These are phyloP conservation scores for Karstenula rhodostoma DNA, from an alignment of 2,329 filamentous ascomycete genomes.

Conservation along the genomic window DNA sequence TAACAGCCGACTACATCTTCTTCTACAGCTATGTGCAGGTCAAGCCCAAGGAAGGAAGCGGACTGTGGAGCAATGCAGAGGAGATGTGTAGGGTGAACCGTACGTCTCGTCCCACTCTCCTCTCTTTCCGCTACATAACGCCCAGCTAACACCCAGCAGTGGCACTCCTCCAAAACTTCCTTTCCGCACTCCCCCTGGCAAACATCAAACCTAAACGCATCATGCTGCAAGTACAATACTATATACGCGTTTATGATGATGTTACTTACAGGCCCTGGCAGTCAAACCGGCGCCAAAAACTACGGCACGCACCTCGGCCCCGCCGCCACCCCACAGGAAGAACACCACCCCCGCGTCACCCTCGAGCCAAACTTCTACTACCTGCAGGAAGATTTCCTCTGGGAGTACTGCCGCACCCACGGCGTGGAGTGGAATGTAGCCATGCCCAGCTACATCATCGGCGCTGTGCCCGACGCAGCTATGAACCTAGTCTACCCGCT, in stretches of 20 bases:
- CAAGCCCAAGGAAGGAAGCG: constrained; percentile 54
- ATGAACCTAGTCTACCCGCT: constrained; percentile 61
- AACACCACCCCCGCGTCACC: constrained; percentile 54
- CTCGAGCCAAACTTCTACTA: constrained; percentile 65
- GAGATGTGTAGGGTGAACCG: constrained; percentile 59
- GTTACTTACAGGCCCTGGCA: too few species aligned
- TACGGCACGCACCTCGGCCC: constrained; percentile 61
- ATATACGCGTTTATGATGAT: too few species aligned
- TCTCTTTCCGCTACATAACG: neutral
- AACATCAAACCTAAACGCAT: constrained; percentile 57
- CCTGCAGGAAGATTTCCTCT: constrained; percentile 60
- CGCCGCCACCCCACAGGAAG: constrained; percentile 53
- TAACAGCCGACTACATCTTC: constrained; percentile 58
- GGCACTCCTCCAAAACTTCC: constrained; percentile 58
- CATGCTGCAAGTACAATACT: too few species aligned
- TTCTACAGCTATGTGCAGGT: constrained; percentile 65
- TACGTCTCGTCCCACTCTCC: constrained; percentile 14
- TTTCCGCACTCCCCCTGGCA: constrained; percentile 53
- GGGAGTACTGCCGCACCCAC: constrained; percentile 52
- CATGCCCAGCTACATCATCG: constrained; percentile 59
- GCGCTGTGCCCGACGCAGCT: constrained; percentile 58
- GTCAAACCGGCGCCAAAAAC: constrained; percentile 63
- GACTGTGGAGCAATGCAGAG: constrained; percentile 60
- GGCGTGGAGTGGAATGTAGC: constrained; percentile 56
- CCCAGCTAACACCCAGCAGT: constrained; percentile 22